Percentiles rank a stretch among this genome's conserved stretches.
Conservation (phyloP, 176 grass and related monocot species). For the Eleusine indica region DNA sequence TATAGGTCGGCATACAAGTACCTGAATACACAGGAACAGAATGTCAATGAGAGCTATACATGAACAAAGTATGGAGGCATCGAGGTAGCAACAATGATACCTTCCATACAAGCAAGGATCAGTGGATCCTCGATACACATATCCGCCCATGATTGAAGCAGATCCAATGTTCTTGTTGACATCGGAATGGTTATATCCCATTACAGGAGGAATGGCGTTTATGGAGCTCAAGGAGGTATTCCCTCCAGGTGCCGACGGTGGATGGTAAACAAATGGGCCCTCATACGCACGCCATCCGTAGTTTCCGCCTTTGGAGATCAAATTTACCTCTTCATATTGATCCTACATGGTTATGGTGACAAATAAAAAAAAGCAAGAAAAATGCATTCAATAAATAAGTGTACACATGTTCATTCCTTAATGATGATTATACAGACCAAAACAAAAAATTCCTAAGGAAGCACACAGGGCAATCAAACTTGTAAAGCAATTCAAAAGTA, state of each 20-base stretch:
- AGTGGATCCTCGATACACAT: slow-evolving; percentile 62
- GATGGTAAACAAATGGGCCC: slow-evolving; percentile 48
- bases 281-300: slow-evolving; percentile 76
- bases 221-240: slow-evolving; percentile 55
- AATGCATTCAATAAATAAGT: neutral
- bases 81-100: neutral
- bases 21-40: slow-evolving; percentile 42
- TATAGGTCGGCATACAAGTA: slow-evolving; percentile 82
- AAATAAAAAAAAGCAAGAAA: neutral
- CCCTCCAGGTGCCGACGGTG: slow-evolving; percentile 44
- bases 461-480: neutral
- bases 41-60: neutral
- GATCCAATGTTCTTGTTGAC: slow-evolving; percentile 54
- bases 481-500: slow-evolving; percentile 17
- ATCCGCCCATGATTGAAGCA: slow-evolving; percentile 73
- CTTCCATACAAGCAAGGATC: slow-evolving; percentile 83
- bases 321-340: slow-evolving; percentile 68
- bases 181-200: slow-evolving; percentile 63
- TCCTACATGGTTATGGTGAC: slow-evolving; percentile 42
- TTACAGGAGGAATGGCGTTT: slow-evolving; percentile 52
- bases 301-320: slow-evolving; percentile 75
- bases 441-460: neutral
- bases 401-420: neutral
- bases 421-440: neutral
- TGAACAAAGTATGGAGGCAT: neutral